Percentiles rank a stretch among this genome's conserved stretches.
Evolutionary conservation across 345 rosid species (phyloP).

Genomic region (Hypericum androsaemum): DNA sequence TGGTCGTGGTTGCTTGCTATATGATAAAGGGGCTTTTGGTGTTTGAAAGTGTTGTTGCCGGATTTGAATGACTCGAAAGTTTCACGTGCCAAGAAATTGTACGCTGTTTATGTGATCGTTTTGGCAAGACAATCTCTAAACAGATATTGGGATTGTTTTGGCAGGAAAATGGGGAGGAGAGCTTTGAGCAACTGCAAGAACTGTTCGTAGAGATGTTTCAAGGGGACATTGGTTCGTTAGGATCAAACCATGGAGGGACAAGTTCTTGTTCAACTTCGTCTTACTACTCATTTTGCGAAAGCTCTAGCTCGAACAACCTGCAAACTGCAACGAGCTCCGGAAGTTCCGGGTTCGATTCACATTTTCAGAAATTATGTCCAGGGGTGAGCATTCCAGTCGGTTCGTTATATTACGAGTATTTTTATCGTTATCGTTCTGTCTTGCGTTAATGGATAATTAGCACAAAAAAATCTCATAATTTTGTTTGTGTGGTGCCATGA

Average conservation of each 20-base stretch:
- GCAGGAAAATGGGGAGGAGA: slow-evolving; percentile 57
- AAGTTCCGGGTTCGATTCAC: slow-evolving; percentile 27
- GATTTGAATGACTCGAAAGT: no score
- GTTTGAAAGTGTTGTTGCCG: no score
- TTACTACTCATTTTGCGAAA: slow-evolving; percentile 28
- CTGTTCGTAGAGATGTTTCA: slow-evolving; percentile 75
- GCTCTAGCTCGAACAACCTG: slow-evolving; percentile 22
- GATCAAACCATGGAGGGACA: slow-evolving; percentile 15
- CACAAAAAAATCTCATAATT: no score
- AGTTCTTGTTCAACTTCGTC: slow-evolving; percentile 25
- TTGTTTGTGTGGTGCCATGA: slow-evolving; percentile 14
- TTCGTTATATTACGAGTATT: no score
- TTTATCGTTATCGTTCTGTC: neutral
- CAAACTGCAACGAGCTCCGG: slow-evolving; percentile 24
- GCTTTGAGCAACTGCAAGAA: slow-evolving; percentile 60
- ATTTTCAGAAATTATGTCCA: slow-evolving; percentile 41
- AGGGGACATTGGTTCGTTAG: slow-evolving; percentile 34
- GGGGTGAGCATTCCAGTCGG: slow-evolving; percentile 40
- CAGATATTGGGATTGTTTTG: neutral
- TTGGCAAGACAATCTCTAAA: no score
- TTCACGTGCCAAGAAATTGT: no score
- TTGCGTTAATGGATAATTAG: neutral
- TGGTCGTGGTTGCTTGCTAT: no score
- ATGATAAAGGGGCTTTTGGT: no score
- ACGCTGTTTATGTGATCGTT: no score